phyloP scores from a whole-genome alignment of 2,329 filamentous ascomycete species.

The Rutstroemia sp. region DNA sequence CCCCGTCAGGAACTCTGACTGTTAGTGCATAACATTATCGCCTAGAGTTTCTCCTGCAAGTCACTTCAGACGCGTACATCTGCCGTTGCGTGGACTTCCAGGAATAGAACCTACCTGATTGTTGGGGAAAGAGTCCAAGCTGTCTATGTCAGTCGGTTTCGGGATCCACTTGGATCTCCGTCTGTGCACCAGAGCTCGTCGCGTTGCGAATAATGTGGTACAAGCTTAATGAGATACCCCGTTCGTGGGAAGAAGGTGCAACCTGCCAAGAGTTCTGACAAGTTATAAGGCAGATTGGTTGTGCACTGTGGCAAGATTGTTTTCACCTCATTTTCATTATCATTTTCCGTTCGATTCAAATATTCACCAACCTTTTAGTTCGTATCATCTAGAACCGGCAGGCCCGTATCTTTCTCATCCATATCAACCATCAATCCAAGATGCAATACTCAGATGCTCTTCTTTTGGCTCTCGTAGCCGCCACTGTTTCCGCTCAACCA shows the following conservation, averaged over 20 bases:
- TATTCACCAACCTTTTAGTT: not conserved
- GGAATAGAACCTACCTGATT: not conserved
- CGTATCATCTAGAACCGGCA: not conserved
- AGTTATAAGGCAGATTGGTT: not conserved
- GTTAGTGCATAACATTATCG: not conserved
- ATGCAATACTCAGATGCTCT: conserved; percentile 25
- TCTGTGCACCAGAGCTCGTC: not conserved
- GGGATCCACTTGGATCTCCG: not conserved
- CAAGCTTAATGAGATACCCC: not conserved
- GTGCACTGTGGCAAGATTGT: not conserved
- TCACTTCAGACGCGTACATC: too few species aligned
- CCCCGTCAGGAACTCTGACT: not conserved
- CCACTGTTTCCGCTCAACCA: conserved; percentile 16
- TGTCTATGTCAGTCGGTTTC: not conserved
- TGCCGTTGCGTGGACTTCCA: not conserved
- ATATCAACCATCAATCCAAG: conserved; percentile 10
- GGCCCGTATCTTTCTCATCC: not conserved
- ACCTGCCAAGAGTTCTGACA: not conserved
- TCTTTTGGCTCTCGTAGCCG: conserved; percentile 18
- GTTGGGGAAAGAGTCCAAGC: not conserved
- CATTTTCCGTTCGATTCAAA: not conserved
- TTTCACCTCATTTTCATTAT: not conserved
- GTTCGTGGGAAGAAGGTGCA: not conserved
- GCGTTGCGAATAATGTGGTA: not conserved
- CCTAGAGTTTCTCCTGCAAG: not conserved